Percentiles rank a stretch among this genome's conserved stretches.
phyloP scores from a whole-genome alignment of 306 rosid species.

The Bauhinia variegata region DNA sequence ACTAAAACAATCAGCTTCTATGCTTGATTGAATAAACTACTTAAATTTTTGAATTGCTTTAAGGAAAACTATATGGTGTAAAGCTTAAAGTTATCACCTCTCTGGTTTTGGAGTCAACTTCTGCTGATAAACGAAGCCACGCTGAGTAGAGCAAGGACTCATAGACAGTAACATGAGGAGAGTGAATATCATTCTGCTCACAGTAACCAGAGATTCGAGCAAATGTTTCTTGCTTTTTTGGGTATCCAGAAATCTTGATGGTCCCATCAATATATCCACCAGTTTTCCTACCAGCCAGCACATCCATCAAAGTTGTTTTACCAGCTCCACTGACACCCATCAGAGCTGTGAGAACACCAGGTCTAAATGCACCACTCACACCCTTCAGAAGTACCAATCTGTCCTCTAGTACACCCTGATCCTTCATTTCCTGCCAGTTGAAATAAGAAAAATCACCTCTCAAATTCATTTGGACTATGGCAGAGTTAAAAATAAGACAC shows the following conservation, averaged over 20 bases:
- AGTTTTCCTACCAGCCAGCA: constrained; percentile 69
- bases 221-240: constrained; percentile 66
- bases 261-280: constrained; percentile 62
- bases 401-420: constrained; percentile 48
- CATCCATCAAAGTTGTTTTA: constrained; percentile 74
- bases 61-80: not conserved
- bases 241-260: constrained; percentile 60
- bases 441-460: constrained; percentile 1
- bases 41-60: constrained; percentile 7
- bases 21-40: not conserved
- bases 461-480: not conserved
- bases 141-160: constrained; percentile 65
- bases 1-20: not conserved
- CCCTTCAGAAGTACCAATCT: constrained; percentile 59
- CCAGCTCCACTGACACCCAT: constrained; percentile 85
- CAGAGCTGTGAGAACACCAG: constrained; percentile 76
- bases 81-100: constrained; percentile 40
- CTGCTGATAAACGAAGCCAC: constrained; percentile 63
- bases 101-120: constrained; percentile 51
- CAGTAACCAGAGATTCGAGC: constrained; percentile 66
- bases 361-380: constrained; percentile 70
- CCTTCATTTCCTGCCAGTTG: constrained; percentile 58
- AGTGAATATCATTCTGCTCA: constrained; percentile 71
- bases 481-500: not conserved
- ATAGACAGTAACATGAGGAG: constrained; percentile 67